Conservation (phyloP, 768 basidiomycete species). For the Amanita rimosa region DNA sequence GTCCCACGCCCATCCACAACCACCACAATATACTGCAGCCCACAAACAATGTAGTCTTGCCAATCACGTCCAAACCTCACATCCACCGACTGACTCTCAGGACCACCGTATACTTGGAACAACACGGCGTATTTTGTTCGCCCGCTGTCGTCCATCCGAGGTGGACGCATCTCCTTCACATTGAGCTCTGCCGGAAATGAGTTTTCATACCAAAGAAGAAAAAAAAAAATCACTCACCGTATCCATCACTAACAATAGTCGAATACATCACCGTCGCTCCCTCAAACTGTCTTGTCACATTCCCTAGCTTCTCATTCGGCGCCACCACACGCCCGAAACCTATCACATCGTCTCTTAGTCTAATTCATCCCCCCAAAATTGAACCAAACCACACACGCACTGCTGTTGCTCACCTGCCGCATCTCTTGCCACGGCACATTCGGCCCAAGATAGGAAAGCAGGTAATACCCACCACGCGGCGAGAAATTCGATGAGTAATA, state of each 20-base stretch:
- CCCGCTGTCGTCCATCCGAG: slow-evolving; percentile 90
- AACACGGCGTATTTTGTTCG: slow-evolving; percentile 92
- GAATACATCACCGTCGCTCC: slow-evolving; percentile 57
- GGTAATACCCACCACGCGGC: slow-evolving; percentile 76
- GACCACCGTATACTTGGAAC: slow-evolving; percentile 87
- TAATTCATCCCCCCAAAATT: too few species aligned
- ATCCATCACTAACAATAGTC: slow-evolving; percentile 72
- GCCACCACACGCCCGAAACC: slow-evolving; percentile 58
- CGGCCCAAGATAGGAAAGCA: slow-evolving; percentile 73
- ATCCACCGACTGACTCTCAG: slow-evolving; percentile 70
- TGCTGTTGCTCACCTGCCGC: slow-evolving; percentile 35
- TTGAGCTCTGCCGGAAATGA: slow-evolving; percentile 54
- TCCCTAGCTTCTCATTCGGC: slow-evolving; percentile 56
- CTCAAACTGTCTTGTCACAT: slow-evolving; percentile 58
- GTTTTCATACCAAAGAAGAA: too few species aligned
- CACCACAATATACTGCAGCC: slow-evolving; percentile 77
- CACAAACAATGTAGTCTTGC: slow-evolving; percentile 79
- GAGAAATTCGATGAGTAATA: slow-evolving; percentile 70
- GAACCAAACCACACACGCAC: slow-evolving; percentile 17
- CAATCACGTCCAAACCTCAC: slow-evolving; percentile 63
- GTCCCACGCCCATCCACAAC: slow-evolving; percentile 91
- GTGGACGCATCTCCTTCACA: slow-evolving; percentile 84
- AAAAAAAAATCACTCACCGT: slow-evolving; percentile 34
- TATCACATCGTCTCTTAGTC: too few species aligned
- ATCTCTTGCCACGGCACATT: slow-evolving; percentile 82